A percentile compares a stretch with the other conserved stretches of the same genome.
Conservation (phyloP, 2,329 filamentous ascomycete species). For the Fusarium illudens region DNA sequence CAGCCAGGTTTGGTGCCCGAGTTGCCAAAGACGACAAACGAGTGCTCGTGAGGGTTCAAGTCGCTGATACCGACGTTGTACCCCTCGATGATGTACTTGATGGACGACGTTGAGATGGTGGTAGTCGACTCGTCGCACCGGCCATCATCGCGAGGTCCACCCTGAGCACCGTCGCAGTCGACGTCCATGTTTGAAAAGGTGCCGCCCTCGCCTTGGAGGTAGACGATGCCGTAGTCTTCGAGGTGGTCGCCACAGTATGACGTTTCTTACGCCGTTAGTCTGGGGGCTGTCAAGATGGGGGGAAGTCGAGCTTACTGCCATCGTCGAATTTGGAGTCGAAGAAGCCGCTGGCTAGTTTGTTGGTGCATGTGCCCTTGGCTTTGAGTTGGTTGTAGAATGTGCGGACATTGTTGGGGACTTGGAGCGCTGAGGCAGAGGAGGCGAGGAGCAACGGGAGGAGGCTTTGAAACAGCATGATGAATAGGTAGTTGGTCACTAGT, state of each 20-base stretch:
- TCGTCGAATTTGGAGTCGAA: constrained; percentile 19
- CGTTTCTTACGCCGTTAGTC: background rate
- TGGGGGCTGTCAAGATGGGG: too few species aligned
- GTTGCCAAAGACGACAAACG: constrained; percentile 65
- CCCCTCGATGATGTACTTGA: constrained; percentile 48
- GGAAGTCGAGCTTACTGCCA: background rate
- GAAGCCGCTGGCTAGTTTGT: constrained; percentile 19
- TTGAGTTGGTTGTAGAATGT: constrained; percentile 23
- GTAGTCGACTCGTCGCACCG: constrained; percentile 31
- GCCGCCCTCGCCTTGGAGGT: constrained; percentile 52
- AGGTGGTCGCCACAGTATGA: constrained; percentile 1
- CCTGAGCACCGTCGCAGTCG: constrained; percentile 64
- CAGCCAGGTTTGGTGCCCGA: constrained; percentile 44
- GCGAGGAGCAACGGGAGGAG: constrained; percentile 5
- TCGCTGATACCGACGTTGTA: constrained; percentile 53
- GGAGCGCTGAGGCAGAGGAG: constrained; percentile 2
- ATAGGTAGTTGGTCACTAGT: background rate
- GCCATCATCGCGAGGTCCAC: constrained; percentile 48
- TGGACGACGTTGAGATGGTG: constrained; percentile 50
- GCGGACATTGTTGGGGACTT: constrained; percentile 12
- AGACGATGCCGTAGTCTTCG: constrained; percentile 34
- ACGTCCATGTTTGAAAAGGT: constrained; percentile 64
- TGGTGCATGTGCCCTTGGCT: constrained; percentile 9
- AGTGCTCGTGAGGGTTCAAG: constrained; percentile 60
- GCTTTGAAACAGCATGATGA: constrained; percentile 1